Conservation (phyloP, 208 protist species). For the Zelonia costaricensis region DNA sequence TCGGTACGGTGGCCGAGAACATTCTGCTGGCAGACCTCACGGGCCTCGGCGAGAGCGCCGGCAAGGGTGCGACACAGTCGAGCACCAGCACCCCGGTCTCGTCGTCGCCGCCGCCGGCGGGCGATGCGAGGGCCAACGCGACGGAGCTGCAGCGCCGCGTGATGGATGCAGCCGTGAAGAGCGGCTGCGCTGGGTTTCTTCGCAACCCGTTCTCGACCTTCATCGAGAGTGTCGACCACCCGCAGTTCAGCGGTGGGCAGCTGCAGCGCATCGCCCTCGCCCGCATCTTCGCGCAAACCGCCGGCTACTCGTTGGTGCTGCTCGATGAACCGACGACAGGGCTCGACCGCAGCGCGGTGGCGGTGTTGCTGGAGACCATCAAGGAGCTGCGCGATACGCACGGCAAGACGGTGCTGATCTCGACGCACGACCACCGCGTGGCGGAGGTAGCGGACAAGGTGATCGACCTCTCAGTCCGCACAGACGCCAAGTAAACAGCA, state of each 20-base stretch:
- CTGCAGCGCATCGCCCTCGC: slow-evolving; percentile 82
- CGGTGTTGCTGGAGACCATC: slow-evolving; percentile 51
- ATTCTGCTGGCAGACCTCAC: slow-evolving; percentile 52
- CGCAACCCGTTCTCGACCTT: slow-evolving; percentile 51
- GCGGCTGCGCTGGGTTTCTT: slow-evolving; percentile 55
- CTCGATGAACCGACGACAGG: slow-evolving; percentile 82
- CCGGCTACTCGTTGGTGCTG: slow-evolving; percentile 58
- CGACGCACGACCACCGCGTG: slow-evolving; percentile 72
- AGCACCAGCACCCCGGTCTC: neutral
- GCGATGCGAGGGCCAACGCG: neutral
- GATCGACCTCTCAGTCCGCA: slow-evolving; percentile 30
- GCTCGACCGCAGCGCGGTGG: slow-evolving; percentile 48
- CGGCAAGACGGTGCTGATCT: slow-evolving; percentile 75
- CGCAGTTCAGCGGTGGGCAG: slow-evolving; percentile 81
- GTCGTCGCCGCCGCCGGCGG: neutral
- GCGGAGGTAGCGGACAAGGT: slow-evolving; percentile 57
- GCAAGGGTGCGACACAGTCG: neutral
- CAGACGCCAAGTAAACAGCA: too few species aligned
- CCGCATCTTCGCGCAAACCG: slow-evolving; percentile 50
- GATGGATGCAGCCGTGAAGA: slow-evolving; percentile 31
- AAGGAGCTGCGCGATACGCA: slow-evolving; percentile 52
- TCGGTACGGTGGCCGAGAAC: slow-evolving; percentile 79
- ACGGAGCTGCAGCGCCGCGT: slow-evolving; percentile 30
- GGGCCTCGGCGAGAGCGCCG: neutral
- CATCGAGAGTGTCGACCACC: slow-evolving; percentile 74